Evolutionary conservation across 2,329 filamentous ascomycete genomes (phyloP), one percentile per base, ranked within the genome.

Genomic region (Fusarium circinatum): DNA sequence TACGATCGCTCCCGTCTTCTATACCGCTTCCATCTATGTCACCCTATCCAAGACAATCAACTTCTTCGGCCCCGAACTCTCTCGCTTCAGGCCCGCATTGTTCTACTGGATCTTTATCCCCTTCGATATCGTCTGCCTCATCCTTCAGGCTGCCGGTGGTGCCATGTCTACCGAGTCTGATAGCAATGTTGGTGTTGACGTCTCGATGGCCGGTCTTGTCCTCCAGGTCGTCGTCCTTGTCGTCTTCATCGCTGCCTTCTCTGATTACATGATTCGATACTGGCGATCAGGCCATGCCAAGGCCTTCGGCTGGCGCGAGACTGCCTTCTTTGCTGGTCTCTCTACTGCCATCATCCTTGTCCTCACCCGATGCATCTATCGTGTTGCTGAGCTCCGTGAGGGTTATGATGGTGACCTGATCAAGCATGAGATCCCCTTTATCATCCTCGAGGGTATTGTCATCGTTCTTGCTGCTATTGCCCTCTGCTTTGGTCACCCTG

Each of bases 1-100:
- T 57, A 91, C 89, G 8, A 79, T 81, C 69, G 83, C 82, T 15
- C 83, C 83, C 59, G 83, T 85, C 68, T 85, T 83, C 73, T 85
- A 89, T 86, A 74, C 89, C 34, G 91, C 91, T 1, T 89, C 89
- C 66, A 90, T 93, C 77, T 93, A 93, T 79, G 86, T 93, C 61
- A 91, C 89, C 36, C 85, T 92, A 36, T 82, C 80, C 71, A 83
- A 83, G 70, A 76, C 81, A 11, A 85, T 86, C 74, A 56, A 86
- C 47, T 79, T 78, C 78, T 79, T 86, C 68, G 82, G 79, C 4
- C 81, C 81, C 7, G 76, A 81, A 5, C 77, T 86, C 44, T 85
- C 85, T 22, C 84, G 85, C 62, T 83, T 87, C 79, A 81, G 79
- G 47, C 84, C 85, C 20, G 75, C 78, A 47, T 78, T 84, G 47